Evolutionary conservation across 129 eudicot species (phyloP), one percentile per base, ranked within the genome.

Genomic region (Solidago caesia): DNA sequence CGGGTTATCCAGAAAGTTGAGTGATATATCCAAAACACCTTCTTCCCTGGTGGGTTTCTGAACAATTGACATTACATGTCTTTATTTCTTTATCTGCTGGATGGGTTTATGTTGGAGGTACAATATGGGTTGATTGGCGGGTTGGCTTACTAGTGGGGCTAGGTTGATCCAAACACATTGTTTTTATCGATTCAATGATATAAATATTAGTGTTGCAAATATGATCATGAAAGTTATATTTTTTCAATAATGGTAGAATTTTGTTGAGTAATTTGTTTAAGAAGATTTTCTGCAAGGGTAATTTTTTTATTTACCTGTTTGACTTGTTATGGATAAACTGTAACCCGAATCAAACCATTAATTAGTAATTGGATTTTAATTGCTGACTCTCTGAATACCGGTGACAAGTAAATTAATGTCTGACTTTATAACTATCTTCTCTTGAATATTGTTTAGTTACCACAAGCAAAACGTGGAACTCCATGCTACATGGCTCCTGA

Each of bases 401-500:
- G 46, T 43, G n/a, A 39, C 16, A 41, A 43, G 5, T 65, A n/a
- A 64, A 60, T 51, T 44, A 29, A 39, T 67, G 58, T 39, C 74
- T 67, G 58, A 26, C 74, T 75, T 48, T 43, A 74, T 61, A 47
- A 72, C 47, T 6, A 52, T 56, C 4, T 68, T 44, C 52, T 76
- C 43, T 39, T 49, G 11, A 21, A 68, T 62, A 67, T 56, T 84
- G 52, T 80, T 82, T 82, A 95, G 99, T 81, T 95, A 74, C 99
- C 99, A 14, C 99, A 95, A 80, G 89, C 97, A 83, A 95, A 89
- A 62, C 97, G 99, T 44, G 99, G 99, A 80, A 95, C 97, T 29
- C 99, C 99, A 42, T 91, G 86, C 76, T 95, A 95, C 84, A 95
- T 95, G 99, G 97, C 99, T 76, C 99, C 99, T 27, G 99, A 95